Evolutionary conservation across 2,329 filamentous ascomycete genomes (phyloP).

Genomic region (Amauroascus verrucosus): DNA sequence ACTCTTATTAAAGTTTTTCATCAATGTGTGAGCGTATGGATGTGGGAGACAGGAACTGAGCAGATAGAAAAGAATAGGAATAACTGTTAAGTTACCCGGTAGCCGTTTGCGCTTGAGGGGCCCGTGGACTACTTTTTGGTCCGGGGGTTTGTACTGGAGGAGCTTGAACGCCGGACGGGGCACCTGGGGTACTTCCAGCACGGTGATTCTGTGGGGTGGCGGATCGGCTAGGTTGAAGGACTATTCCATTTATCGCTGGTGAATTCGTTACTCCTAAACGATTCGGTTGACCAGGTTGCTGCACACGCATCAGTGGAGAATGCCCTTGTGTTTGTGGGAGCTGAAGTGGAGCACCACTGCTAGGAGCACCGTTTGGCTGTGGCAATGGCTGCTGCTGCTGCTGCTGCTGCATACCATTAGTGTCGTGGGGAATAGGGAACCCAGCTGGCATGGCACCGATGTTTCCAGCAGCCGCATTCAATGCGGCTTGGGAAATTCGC

Average conservation of each 20-base stretch:
- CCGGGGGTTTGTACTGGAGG: conserved; percentile 20
- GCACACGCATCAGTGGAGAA: conserved; percentile 45
- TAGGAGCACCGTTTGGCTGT: conserved; percentile 25
- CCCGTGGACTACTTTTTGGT: conserved; percentile 34
- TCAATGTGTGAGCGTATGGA: background rate
- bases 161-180: conserved; percentile 17
- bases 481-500: conserved; percentile 42
- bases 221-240: conserved; percentile 35
- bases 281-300: conserved; percentile 37
- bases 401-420: conserved; percentile 22
- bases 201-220: conserved; percentile 40
- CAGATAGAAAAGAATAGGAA: background rate
- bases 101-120: conserved; percentile 34
- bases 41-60: too few species aligned
- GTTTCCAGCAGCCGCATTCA: conserved; percentile 43
- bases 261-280: conserved; percentile 32
- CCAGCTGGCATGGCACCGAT: conserved; percentile 33
- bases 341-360: conserved; percentile 32
- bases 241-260: conserved; percentile 37
- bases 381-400: conserved; percentile 21
- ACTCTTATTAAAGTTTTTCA: background rate
- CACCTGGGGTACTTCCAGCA: conserved; percentile 35
- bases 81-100: conserved; percentile 21
- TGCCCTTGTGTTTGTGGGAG: conserved; percentile 42
- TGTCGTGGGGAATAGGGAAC: conserved; percentile 33